These are phyloP conservation scores for Combretum micranthum DNA, from an alignment of 345 rosid genomes.

Conservation along the genomic window DNA sequence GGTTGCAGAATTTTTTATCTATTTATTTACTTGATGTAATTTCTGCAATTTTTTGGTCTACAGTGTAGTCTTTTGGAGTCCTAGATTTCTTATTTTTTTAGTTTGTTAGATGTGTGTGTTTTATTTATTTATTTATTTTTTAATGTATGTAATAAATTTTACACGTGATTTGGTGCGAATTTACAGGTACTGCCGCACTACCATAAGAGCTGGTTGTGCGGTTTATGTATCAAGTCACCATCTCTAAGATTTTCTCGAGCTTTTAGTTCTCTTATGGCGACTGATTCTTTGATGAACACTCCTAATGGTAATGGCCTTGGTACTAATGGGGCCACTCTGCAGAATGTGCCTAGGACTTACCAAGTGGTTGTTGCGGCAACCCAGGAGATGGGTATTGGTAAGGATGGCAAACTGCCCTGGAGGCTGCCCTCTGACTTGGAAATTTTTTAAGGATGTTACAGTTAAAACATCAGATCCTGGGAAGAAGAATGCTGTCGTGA, in stretches of 20 bases:
- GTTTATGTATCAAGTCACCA: constrained; percentile 13
- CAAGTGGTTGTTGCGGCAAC: constrained; percentile 93
- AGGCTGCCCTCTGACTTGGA: constrained; percentile 74
- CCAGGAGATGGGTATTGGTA: constrained; percentile 81
- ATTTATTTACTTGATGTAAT: too few species aligned
- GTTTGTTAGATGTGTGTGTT: not conserved
- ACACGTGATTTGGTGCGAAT: not conserved
- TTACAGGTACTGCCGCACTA: constrained; percentile 39
- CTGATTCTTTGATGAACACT: constrained; percentile 27
- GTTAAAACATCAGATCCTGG: constrained; percentile 46
- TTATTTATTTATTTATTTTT: not conserved
- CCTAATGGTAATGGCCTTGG: constrained; percentile 39
- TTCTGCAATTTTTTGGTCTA: too few species aligned
- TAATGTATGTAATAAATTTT: constrained; percentile 1
- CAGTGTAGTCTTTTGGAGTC: too few species aligned
- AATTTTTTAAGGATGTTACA: constrained; percentile 75
- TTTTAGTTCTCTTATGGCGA: constrained; percentile 31
- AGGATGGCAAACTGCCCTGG: constrained; percentile 87
- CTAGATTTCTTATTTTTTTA: not conserved
- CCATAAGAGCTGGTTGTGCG: constrained; percentile 33
- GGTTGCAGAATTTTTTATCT: too few species aligned
- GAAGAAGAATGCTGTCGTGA: constrained; percentile 81
- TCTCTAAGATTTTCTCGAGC: constrained; percentile 15
- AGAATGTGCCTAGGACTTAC: constrained; percentile 50
- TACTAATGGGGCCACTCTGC: constrained; percentile 27